phyloP scores from a whole-genome alignment of 2,329 filamentous ascomycete genomes.

The Trichoderma afroharzianum region DNA sequence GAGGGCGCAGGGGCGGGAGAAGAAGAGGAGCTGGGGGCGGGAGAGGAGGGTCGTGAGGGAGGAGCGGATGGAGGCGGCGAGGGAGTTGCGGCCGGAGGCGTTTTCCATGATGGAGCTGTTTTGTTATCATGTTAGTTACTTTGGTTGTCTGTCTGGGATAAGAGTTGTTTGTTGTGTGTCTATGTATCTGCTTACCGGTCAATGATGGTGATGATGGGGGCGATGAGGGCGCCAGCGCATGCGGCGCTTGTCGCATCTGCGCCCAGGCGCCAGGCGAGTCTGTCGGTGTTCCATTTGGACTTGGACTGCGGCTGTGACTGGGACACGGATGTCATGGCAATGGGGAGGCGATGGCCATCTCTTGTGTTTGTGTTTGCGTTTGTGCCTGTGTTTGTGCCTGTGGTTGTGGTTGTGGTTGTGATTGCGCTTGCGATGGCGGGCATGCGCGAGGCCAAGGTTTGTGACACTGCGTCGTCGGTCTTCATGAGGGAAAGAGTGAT shows the following conservation, averaged over 20 bases:
- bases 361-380: background rate
- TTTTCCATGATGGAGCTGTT: conserved; percentile 74
- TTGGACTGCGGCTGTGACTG: background rate
- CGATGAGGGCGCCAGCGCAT: conserved; percentile 70
- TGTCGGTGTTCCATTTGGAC: conserved; percentile 70
- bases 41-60: conserved; percentile 55
- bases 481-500: background rate
- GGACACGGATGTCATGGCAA: background rate
- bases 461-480: background rate
- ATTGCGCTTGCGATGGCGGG: background rate
- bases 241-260: conserved; percentile 67
- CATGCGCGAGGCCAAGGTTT: background rate
- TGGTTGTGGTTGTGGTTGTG: background rate
- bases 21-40: conserved; percentile 58
- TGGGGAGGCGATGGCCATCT: background rate
- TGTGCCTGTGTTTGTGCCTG: too few species aligned
- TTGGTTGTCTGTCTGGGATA: background rate
- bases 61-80: conserved; percentile 55
- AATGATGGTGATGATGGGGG: conserved; percentile 82
- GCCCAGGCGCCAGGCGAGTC: conserved; percentile 62
- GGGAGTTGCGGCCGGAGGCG: conserved; percentile 63
- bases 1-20: conserved; percentile 64
- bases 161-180: background rate
- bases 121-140: background rate
- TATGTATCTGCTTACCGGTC: conserved; percentile 59